A percentile compares a stretch with the other conserved stretches of the same genome.
These are phyloP conservation scores for Phytophthora citrophthora DNA, from an alignment of 352 stramenopile genomes.

Conservation along the genomic window DNA sequence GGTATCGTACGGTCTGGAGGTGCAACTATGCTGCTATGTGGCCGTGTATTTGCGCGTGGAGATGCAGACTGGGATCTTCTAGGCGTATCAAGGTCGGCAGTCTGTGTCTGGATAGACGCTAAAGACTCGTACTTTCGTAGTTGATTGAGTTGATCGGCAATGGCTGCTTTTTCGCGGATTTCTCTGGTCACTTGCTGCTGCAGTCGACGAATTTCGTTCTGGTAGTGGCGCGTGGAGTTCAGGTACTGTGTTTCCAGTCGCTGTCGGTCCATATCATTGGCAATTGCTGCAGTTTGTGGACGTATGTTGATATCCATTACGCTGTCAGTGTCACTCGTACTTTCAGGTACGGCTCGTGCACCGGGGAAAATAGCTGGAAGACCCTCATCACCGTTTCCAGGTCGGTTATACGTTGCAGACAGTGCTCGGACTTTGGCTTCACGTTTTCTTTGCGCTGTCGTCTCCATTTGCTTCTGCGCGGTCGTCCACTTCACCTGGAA, in stretches of 20 bases:
- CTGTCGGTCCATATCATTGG: slow-evolving; percentile 4
- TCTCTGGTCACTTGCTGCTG: slow-evolving; percentile 67
- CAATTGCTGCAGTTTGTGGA: slow-evolving; percentile 12
- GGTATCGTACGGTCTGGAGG: slow-evolving; percentile 18
- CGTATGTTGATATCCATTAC: slow-evolving; percentile 32
- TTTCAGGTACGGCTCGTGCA: background rate
- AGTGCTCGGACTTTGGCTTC: slow-evolving; percentile 60
- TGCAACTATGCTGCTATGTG: slow-evolving; percentile 5
- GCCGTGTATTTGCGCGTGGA: slow-evolving; percentile 7
- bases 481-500: slow-evolving; percentile 52
- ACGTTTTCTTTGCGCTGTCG: slow-evolving; percentile 39
- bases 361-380: background rate
- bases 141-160: slow-evolving; percentile 56
- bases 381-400: slow-evolving; percentile 2
- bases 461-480: slow-evolving; percentile 53
- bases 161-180: slow-evolving; percentile 46
- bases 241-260: slow-evolving; percentile 29
- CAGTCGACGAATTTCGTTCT: slow-evolving; percentile 73
- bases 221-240: slow-evolving; percentile 58
- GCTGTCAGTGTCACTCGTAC: slow-evolving; percentile 44
- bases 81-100: background rate
- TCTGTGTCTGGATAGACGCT: slow-evolving; percentile 10
- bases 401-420: slow-evolving; percentile 44
- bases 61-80: slow-evolving; percentile 30
- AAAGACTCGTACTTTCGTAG: slow-evolving; percentile 20